phyloP scores from a whole-genome alignment of 1,139 yeast species.

The Oligophagozyma castellii region DNA sequence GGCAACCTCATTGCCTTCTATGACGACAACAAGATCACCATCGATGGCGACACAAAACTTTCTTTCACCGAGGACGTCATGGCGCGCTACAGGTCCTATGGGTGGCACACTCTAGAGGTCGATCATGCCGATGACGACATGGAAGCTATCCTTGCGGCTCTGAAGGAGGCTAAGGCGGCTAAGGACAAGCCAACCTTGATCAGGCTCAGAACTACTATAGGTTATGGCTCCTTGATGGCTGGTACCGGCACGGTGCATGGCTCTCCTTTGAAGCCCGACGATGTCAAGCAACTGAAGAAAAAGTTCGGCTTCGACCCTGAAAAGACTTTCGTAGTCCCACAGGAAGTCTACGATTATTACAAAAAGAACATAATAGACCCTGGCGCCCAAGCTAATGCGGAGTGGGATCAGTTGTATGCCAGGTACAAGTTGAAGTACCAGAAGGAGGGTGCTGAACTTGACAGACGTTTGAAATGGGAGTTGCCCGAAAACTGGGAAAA shows the following conservation, averaged over 20 bases:
- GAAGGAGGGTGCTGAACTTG: slow-evolving; percentile 62
- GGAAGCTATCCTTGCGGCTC: slow-evolving; percentile 58
- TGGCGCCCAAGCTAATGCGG: slow-evolving; percentile 51
- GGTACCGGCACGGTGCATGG: slow-evolving; percentile 97
- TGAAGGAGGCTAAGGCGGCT: slow-evolving; percentile 52
- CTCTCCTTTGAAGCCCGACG: slow-evolving; percentile 91
- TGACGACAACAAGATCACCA: slow-evolving; percentile 95
- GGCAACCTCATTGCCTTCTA: slow-evolving; percentile 91
- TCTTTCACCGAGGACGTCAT: slow-evolving; percentile 93
- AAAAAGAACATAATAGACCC: slow-evolving; percentile 41
- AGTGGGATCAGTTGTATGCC: slow-evolving; percentile 59
- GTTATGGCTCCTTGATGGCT: slow-evolving; percentile 75
- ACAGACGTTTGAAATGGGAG: slow-evolving; percentile 68
- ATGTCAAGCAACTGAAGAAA: slow-evolving; percentile 73
- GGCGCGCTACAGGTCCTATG: slow-evolving; percentile 80
- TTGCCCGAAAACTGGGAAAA: slow-evolving; percentile 80
- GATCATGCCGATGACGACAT: slow-evolving; percentile 72
- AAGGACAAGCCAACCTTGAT: slow-evolving; percentile 79
- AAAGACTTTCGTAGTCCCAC: slow-evolving; percentile 65
- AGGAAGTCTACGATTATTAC: slow-evolving; percentile 69
- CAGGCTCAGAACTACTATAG: slow-evolving; percentile 83
- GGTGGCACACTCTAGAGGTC: slow-evolving; percentile 81
- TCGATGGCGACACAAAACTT: slow-evolving; percentile 83
- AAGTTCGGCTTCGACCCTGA: slow-evolving; percentile 84
- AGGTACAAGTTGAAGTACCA: slow-evolving; percentile 63